Evolutionary conservation across 164 flowering plant species (phyloP), one percentile per base, ranked within the genome.

Genomic region (Houttuynia cordata): DNA sequence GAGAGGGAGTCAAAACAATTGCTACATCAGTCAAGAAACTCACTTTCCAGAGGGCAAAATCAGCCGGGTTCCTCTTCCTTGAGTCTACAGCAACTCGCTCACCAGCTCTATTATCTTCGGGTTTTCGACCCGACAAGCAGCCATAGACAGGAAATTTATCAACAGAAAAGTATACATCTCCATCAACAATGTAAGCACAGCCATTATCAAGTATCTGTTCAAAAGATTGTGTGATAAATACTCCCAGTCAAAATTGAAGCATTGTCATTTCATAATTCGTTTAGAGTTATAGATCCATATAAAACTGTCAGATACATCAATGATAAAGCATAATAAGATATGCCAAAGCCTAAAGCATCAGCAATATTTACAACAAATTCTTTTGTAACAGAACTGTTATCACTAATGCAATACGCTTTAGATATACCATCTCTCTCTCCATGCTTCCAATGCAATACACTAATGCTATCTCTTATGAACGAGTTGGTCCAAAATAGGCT

Each of bases 41-140:
- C 77, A 85, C 99, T 74, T 93, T 93, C 97, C 99, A 93, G 59
- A 93, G 58, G 56, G 97, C 97, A 74, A 93, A 93, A 75, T 93
- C 99, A 64, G 96, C 91, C 68, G 97, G 95, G 67, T 88, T 81
- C 71, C 69, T 76, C 83, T 93, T 93, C 74, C 97, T 83, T 2
- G 80, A 76, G 73, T 93, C 88, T 30, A 93, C 86, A 62, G 85
- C 80, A 61, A 93, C 97, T 49, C 99, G 71, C 68, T 90, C 97
- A 68, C 99, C 99, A 34, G 97, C 95, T 68, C 97, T 80, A 74
- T 93, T 93, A 73, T 93, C 99, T 71, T 86, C 93, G 61, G 82
- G 67, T 57, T 81, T 90, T 58, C 99, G 70, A 50, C 95, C 88
- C 56, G 99, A 90, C 64, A 93, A 64, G 59, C 67, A 69, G 23